Evolutionary conservation across 2,329 filamentous ascomycete genomes (phyloP).

Genomic region (Karstenula rhodostoma): DNA sequence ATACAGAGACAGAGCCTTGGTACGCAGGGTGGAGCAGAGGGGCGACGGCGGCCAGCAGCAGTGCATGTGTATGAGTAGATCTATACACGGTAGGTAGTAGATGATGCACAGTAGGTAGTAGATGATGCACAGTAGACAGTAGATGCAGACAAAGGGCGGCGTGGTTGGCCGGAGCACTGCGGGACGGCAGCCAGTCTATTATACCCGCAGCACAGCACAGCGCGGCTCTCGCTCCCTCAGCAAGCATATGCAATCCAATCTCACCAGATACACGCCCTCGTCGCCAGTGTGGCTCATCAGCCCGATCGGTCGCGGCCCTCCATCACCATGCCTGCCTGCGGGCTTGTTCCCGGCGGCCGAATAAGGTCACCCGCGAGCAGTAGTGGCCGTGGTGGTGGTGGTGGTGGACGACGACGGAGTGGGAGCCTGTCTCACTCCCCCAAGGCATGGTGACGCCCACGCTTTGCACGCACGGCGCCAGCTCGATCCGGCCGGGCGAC

Average conservation of each 20-base stretch:
- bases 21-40: not conserved
- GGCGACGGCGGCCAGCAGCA: not conserved
- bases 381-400: slow-evolving; percentile 17
- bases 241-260: slow-evolving; percentile 3
- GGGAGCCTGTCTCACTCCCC: slow-evolving; percentile 29
- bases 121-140: too few relatives aligned
- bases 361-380: slow-evolving; percentile 36
- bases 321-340: slow-evolving; percentile 25
- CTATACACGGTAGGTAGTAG: not conserved
- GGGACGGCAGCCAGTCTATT: slow-evolving; percentile 20
- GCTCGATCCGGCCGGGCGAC: slow-evolving; percentile 16
- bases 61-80: not conserved
- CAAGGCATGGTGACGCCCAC: slow-evolving; percentile 22
- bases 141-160: slow-evolving; percentile 1
- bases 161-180: slow-evolving; percentile 24
- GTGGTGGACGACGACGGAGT: not conserved
- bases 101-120: too few relatives aligned
- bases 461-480: not conserved
- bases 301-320: slow-evolving; percentile 12
- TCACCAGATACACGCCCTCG: not conserved
- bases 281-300: slow-evolving; percentile 25
- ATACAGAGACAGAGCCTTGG: not conserved
- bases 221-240: slow-evolving; percentile 20
- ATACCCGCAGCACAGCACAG: slow-evolving; percentile 17
- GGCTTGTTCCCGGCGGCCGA: slow-evolving; percentile 34